Base-by-base conservation (phyloP, 1,139 yeast species). In the Yamadazyma diospyri region DNA sequence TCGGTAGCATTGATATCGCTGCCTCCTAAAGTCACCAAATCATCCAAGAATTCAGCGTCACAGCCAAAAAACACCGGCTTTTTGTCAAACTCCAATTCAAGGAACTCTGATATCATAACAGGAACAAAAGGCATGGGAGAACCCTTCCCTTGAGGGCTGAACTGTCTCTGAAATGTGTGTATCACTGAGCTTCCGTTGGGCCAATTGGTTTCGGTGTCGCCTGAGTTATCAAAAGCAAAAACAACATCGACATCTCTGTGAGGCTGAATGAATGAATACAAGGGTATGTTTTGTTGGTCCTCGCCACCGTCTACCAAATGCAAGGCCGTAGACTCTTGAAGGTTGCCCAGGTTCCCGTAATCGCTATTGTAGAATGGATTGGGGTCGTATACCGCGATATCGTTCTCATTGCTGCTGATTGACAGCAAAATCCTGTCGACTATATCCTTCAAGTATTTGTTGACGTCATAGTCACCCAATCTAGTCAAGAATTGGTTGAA, bases 291-390 rank as follows among this genome's bases (percentile, higher is more conserved):
- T 53, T 87, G 92, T 10, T 55, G 58, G 58, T 85, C 95, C 56
- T 82, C 89, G 43, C 96, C 95, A 39, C 96, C 96, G 53, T 88
- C 97, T n/a, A 80, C 89, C 39, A 87, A 66, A 49, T 60, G 74
- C 27, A 88, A 65, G 10, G 48, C 48, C 26, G 45, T 49, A 13
- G 48, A 43, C 1, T 27, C 21, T 6, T 30, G 5, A 5, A 43
- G 12, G 6, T 16, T 25, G 6, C 38, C 40, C n/a, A 33, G 26
- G 15, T 38, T 30, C 6, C 59, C 55, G 18, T 30, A 41, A 5
- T 44, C 42, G n/a, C 45, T 40, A 3, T 50, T 43, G 30, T 43
- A 48, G 43, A 66, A 68, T 6, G 74, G 74, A 39, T 68, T 68
- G 10, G 74, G 74, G 7, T 44, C 36, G 45, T 65, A 68, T 7